Percentiles rank a stretch among this genome's conserved stretches.
phyloP scores from a whole-genome alignment of 805 yeast genomes.

The Pichia pseudocactophila region DNA sequence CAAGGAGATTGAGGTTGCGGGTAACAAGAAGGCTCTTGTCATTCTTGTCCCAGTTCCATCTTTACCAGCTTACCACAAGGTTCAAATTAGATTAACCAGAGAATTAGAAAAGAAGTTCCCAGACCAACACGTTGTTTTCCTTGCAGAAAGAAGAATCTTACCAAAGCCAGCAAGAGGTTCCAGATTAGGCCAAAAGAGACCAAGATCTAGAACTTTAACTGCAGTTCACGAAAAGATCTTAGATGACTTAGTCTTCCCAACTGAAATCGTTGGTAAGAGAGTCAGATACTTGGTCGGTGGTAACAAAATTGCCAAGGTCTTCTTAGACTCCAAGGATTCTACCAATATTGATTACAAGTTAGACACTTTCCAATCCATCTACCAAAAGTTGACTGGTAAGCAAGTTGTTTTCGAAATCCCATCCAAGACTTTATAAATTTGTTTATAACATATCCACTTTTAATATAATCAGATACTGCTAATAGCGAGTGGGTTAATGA shows the following conservation, averaged over 20 bases:
- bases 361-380: slow-evolving; percentile 98
- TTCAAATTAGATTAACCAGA: slow-evolving; percentile 95
- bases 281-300: slow-evolving; percentile 99
- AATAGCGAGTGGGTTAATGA: neutral
- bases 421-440: slow-evolving; percentile 37
- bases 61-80: slow-evolving; percentile 88
- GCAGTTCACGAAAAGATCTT: slow-evolving; percentile 98
- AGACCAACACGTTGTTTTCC: slow-evolving; percentile 98
- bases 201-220: slow-evolving; percentile 98
- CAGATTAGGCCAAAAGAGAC: slow-evolving; percentile 96
- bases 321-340: slow-evolving; percentile 96
- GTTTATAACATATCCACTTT: slow-evolving; percentile 4
- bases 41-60: slow-evolving; percentile 97
- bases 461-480: slow-evolving; percentile 4
- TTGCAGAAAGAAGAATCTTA: slow-evolving; percentile 98
- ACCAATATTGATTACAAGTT: slow-evolving; percentile 96
- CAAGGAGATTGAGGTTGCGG: slow-evolving; percentile 95
- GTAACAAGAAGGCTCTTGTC: slow-evolving; percentile 98
- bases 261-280: slow-evolving; percentile 98
- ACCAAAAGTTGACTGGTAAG: slow-evolving; percentile 98
- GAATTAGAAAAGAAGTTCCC: slow-evolving; percentile 99
- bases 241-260: slow-evolving; percentile 99
- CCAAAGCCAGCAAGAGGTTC: slow-evolving; percentile 98
- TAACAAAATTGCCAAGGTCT: slow-evolving; percentile 94
- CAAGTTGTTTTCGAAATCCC: slow-evolving; percentile 97